These are phyloP conservation scores for Diaporthe australafricana DNA, from an alignment of 2,329 filamentous ascomycete genomes.

Conservation along the genomic window DNA sequence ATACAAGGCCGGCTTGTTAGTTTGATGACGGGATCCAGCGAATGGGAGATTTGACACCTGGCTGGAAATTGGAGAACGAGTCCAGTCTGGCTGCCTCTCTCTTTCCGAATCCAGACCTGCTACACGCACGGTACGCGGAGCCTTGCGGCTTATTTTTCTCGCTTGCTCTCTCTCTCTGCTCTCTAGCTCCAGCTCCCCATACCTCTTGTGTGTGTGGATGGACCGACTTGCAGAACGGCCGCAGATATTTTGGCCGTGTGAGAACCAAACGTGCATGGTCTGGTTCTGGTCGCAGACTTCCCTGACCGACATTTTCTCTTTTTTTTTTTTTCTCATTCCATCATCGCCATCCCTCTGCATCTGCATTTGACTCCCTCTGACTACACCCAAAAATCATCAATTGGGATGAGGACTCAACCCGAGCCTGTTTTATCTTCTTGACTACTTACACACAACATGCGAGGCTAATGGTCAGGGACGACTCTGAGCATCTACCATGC, in stretches of 20 bases:
- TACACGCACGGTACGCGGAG: background rate
- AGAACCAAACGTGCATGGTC: constrained; percentile 19
- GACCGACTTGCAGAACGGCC: constrained; percentile 26
- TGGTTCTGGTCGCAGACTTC: constrained; percentile 2
- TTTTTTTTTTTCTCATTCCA: background rate
- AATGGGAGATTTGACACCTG: constrained; percentile 28
- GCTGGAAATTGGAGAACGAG: constrained; percentile 18
- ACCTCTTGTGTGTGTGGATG: background rate
- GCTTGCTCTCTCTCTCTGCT: background rate
- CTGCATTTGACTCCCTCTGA: background rate
- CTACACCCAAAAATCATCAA: background rate
- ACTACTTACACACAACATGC: constrained; percentile 11
- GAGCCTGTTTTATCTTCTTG: background rate
- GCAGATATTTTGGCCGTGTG: constrained; percentile 8
- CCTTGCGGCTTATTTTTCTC: constrained; percentile 6
- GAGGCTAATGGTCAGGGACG: constrained; percentile 12
- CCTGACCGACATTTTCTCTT: constrained; percentile 34
- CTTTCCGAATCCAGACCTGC: background rate
- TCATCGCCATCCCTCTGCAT: background rate
- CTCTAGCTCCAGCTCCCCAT: too few species aligned
- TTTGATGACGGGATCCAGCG: constrained; percentile 22
- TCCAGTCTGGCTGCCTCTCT: constrained; percentile 14
- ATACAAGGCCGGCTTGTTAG: constrained; percentile 9
- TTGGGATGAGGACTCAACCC: background rate
- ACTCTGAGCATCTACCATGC: constrained; percentile 22